A percentile compares a stretch with the other conserved stretches of the same genome.
These are phyloP conservation scores for Arthrocladium fulminans DNA, from an alignment of 2,329 filamentous ascomycete species.

Conservation along the genomic window DNA sequence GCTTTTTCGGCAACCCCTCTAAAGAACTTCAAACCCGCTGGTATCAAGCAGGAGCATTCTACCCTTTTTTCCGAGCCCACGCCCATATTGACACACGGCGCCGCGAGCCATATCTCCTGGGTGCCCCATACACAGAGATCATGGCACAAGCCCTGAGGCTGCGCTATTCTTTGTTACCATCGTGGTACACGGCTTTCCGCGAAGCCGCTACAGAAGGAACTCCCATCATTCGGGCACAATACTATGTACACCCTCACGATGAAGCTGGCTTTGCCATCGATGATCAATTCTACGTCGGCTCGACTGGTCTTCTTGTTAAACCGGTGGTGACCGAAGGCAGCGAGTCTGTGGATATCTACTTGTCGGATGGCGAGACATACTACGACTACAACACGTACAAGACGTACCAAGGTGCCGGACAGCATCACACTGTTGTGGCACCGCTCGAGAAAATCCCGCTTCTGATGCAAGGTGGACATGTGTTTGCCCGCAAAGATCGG, in stretches of 20 bases:
- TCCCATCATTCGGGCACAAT: constrained; percentile 84
- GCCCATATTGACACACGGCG: constrained; percentile 94
- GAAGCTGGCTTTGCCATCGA: constrained; percentile 83
- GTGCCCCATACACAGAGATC: constrained; percentile 76
- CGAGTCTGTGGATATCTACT: constrained; percentile 66
- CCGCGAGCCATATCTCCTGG: constrained; percentile 81
- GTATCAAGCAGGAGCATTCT: constrained; percentile 96
- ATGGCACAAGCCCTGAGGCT: constrained; percentile 81
- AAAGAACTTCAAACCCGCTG: constrained; percentile 86
- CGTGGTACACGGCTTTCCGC: constrained; percentile 96
- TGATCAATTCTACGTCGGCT: constrained; percentile 85
- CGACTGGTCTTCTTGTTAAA: constrained; percentile 83
- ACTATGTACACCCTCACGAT: constrained; percentile 80
- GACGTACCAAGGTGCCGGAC: constrained; percentile 62
- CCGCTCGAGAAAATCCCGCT: constrained; percentile 81
- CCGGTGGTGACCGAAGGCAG: constrained; percentile 74
- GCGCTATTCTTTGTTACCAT: constrained; percentile 78
- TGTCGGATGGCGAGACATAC: constrained; percentile 81
- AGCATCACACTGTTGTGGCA: constrained; percentile 59
- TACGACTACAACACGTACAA: constrained; percentile 93
- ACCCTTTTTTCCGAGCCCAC: constrained; percentile 95
- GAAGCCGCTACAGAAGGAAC: constrained; percentile 73
- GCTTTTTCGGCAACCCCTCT: constrained; percentile 94
- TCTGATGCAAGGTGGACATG: constrained; percentile 85
- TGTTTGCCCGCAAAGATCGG: constrained; percentile 81